Percentiles rank a stretch among this genome's conserved stretches.
Conservation (phyloP, 768 basidiomycete species). For the Boletus speciosus region DNA sequence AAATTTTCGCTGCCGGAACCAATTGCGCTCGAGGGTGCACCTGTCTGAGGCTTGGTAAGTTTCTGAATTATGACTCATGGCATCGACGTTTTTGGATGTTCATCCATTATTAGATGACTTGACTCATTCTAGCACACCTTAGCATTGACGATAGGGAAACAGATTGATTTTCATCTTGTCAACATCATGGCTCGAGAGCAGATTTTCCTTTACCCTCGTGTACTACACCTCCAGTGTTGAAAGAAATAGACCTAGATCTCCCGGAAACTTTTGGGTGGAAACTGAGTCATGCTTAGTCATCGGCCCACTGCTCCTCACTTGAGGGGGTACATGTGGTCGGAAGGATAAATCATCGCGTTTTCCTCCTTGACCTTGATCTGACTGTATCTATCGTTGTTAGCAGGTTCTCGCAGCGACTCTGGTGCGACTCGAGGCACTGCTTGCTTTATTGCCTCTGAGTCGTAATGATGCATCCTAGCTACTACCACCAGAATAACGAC, state of each 20-base stretch:
- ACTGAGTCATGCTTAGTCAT: constrained; percentile 26
- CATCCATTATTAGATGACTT: constrained; percentile 1
- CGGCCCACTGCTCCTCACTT: not conserved
- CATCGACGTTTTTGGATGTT: not conserved
- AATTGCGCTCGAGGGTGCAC: constrained; percentile 14
- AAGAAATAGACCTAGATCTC: not conserved
- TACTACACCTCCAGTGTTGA: not conserved
- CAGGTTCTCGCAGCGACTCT: constrained; percentile 11
- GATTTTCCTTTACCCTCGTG: not conserved
- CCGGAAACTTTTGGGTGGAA: not conserved
- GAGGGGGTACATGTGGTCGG: not conserved
- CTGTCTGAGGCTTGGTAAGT: constrained; percentile 6
- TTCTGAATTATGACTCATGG: not conserved
- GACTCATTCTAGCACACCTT: not conserved
- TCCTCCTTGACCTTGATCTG: constrained; percentile 9
- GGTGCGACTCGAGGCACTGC: constrained; percentile 4
- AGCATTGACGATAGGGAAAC: not conserved
- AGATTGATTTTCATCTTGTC: not conserved
- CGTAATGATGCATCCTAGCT: constrained; percentile 18
- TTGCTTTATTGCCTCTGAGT: not conserved
- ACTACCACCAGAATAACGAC: constrained; percentile 9
- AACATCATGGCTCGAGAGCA: not conserved
- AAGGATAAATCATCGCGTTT: not conserved
- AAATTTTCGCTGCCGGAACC: constrained; percentile 27
- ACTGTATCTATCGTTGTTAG: constrained; percentile 1